Conservation (phyloP, 768 basidiomycete species). For the Serendipita sp. region DNA sequence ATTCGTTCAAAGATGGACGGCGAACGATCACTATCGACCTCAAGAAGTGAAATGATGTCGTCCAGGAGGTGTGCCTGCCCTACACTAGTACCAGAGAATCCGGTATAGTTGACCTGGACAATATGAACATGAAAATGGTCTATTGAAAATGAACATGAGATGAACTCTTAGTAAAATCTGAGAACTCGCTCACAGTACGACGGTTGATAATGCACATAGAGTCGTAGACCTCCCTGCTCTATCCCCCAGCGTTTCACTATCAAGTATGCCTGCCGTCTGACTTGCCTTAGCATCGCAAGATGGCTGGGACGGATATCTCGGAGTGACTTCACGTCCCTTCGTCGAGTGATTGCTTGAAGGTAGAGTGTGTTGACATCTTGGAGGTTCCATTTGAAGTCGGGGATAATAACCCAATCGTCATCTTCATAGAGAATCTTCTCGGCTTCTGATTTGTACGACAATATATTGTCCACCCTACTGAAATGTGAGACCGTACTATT, state of each 20-base stretch:
- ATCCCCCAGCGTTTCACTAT: slow-evolving; percentile 57
- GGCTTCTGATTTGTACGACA: slow-evolving; percentile 59
- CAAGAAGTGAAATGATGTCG: slow-evolving; percentile 63
- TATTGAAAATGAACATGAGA: slow-evolving; percentile 19
- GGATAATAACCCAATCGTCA: slow-evolving; percentile 54
- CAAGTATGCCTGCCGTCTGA: slow-evolving; percentile 37
- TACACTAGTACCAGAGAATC: slow-evolving; percentile 53
- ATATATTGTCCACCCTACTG: slow-evolving; percentile 70
- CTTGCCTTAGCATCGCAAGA: slow-evolving; percentile 46
- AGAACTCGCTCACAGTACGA: slow-evolving; percentile 59
- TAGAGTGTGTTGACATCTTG: slow-evolving; percentile 63
- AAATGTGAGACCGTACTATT: background rate
- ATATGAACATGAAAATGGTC: slow-evolving; percentile 94
- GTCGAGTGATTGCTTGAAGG: slow-evolving; percentile 60
- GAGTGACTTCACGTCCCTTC: slow-evolving; percentile 46
- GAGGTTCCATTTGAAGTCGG: slow-evolving; percentile 96
- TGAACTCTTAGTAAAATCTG: background rate
- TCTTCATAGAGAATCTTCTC: slow-evolving; percentile 53
- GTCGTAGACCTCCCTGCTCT: slow-evolving; percentile 40
- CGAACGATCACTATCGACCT: slow-evolving; percentile 46
- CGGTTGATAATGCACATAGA: slow-evolving; percentile 92
- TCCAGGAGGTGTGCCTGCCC: slow-evolving; percentile 91
- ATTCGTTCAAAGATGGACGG: slow-evolving; percentile 47
- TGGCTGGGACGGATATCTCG: slow-evolving; percentile 59
- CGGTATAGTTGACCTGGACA: slow-evolving; percentile 53